Evolutionary conservation across 176 grass and related monocot genomes (phyloP), one percentile per base, ranked within the genome.

Genomic region (Cymbopogon citratus): DNA sequence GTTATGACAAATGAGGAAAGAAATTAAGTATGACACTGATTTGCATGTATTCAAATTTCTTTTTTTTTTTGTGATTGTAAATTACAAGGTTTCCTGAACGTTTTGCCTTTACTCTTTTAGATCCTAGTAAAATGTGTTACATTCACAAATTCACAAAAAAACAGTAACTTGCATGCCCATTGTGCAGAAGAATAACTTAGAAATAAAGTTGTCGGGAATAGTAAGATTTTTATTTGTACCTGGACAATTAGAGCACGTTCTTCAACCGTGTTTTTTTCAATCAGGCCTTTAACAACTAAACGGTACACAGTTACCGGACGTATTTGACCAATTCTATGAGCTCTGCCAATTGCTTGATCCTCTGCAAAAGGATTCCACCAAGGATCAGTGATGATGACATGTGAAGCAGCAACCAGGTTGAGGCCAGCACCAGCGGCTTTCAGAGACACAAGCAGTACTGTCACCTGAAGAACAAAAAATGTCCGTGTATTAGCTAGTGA

Each of bases 351-450:
- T 46, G 92, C 92, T 60, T 94, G 92, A 27, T 94, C 86, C 79
- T 94, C 92, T 25, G 81, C 43, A 64, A 76, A 78, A 61, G 86
- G 84, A 41, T 94, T 94, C 92, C 92, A 94, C 92, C 89, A 94
- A 40, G 85, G 89, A 89, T 94, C 87, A 69, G 87, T 84, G 45
- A 91, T 87, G 73, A 94, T 91, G 21, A 89, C 92, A 87, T 91
- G 92, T 54, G 76, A 86, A 76, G 92, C 89, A 13, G 89, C 84
- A 69, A 85, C 45, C 84, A 94, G 89, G 77, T 91, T 94, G 66
- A 94, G 77, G 63, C 92, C 92, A 81, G 85, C 71, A 76, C 85
- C 87, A 31, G 71, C 87, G 35, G 92, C 86, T 76, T 87, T 91
- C 64, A 94, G 72, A 39, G 92, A 94, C 87, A 89, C 85, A 23